Conservation (phyloP, 345 rosid genomes). For the Lepidium sativum region DNA sequence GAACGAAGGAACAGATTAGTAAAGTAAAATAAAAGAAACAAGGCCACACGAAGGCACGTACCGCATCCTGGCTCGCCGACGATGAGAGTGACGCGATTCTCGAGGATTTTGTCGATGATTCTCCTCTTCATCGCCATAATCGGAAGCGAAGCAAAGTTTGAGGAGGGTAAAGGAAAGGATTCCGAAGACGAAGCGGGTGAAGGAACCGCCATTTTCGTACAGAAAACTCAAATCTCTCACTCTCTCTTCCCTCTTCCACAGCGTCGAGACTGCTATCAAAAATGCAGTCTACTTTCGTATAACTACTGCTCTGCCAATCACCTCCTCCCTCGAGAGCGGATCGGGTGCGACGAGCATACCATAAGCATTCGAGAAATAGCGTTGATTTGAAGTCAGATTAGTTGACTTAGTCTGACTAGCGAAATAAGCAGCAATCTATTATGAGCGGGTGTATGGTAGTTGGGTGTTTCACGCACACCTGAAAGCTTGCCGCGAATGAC, state of each 20-base stretch:
- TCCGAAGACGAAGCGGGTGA: conserved; percentile 48
- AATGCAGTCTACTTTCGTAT: background rate
- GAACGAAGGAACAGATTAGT: background rate
- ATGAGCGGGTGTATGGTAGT: background rate
- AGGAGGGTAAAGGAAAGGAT: conserved; percentile 32
- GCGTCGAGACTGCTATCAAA: background rate
- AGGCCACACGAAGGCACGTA: conserved; percentile 12
- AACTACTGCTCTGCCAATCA: conserved; percentile 3
- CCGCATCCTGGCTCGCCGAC: conserved; percentile 98
- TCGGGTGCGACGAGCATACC: conserved; percentile 10
- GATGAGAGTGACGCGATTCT: conserved; percentile 93
- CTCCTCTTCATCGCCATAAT: conserved; percentile 50
- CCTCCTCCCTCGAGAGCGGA: background rate
- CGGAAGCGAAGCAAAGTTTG: conserved; percentile 61
- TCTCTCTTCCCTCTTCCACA: background rate
- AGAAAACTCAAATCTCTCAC: background rate
- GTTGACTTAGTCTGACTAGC: background rate
- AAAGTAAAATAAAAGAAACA: background rate
- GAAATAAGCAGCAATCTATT: background rate
- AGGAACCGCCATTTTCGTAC: conserved; percentile 34
- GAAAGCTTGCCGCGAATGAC: background rate
- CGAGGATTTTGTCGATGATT: conserved; percentile 69
- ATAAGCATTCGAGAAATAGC: background rate
- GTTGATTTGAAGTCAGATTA: background rate
- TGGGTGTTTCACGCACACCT: background rate